Percentiles rank a stretch among this genome's conserved stretches.
Evolutionary conservation across 2,329 filamentous ascomycete genomes (phyloP).

Genomic region (Dactylonectria estremocensis): DNA sequence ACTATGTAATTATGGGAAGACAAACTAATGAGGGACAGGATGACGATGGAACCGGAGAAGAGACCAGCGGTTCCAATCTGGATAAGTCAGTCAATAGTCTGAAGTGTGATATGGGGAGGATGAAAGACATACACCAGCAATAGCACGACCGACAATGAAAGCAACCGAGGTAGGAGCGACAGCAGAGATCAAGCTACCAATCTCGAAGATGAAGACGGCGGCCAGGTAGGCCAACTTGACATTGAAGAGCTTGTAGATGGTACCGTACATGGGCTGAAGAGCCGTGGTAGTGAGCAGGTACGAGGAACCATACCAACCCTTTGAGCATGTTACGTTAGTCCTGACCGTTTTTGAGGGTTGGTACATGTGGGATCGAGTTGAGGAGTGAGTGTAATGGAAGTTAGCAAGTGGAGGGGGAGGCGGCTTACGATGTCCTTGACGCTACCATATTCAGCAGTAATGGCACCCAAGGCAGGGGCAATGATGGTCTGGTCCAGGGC

Average conservation of each 20-base stretch:
- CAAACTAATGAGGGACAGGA: conserved; percentile 60
- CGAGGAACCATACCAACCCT: conserved; percentile 66
- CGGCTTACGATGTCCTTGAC: conserved; percentile 61
- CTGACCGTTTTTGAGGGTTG: not conserved
- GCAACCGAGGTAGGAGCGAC: conserved; percentile 62
- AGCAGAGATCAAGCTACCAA: conserved; percentile 62
- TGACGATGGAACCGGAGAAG: conserved; percentile 65
- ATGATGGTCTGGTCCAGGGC: conserved; percentile 68
- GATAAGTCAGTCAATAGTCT: conserved; percentile 23
- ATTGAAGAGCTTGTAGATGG: conserved; percentile 65
- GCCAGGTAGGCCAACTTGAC: conserved; percentile 63
- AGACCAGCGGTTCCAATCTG: conserved; percentile 66
- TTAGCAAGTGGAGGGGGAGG: too few relatives aligned
- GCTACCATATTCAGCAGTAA: conserved; percentile 61
- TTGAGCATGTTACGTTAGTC: conserved; percentile 31
- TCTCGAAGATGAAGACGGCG: conserved; percentile 60
- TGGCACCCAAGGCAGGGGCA: conserved; percentile 67
- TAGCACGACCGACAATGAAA: conserved; percentile 67
- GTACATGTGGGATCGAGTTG: not conserved
- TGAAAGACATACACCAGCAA: conserved; percentile 59
- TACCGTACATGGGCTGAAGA: conserved; percentile 66
- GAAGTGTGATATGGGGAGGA: not conserved
- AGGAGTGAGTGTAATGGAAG: too few relatives aligned
- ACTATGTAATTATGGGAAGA: not conserved
- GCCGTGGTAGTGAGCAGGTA: conserved; percentile 66